phyloP scores from a whole-genome alignment of 495 filamentous ascomycete genomes.

The Cudoniella acicularis region DNA sequence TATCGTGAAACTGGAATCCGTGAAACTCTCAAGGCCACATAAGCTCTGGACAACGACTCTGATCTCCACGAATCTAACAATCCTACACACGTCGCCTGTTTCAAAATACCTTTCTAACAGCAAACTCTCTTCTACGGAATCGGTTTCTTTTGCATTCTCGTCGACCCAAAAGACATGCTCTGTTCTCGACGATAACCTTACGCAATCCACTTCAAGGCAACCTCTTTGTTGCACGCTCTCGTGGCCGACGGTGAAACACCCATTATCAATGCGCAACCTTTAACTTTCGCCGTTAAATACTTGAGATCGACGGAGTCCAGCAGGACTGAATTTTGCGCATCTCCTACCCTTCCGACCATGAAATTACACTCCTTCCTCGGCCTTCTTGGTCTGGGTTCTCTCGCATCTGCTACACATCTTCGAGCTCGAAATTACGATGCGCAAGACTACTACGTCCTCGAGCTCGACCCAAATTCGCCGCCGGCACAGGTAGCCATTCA shows the following conservation, averaged over 20 bases:
- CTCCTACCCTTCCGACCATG: constrained; percentile 6
- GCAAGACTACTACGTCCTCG: constrained; percentile 73
- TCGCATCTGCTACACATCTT: constrained; percentile 41
- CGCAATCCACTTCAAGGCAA: neutral
- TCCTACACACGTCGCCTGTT: no score
- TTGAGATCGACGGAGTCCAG: neutral
- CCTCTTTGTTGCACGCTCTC: neutral
- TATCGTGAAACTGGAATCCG: neutral
- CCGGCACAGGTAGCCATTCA: constrained; percentile 69
- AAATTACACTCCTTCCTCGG: constrained; percentile 21
- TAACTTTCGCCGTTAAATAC: constrained; percentile 1
- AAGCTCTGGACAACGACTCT: neutral
- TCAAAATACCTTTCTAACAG: no score
- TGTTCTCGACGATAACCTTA: neutral
- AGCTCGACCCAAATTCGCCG: constrained; percentile 43
- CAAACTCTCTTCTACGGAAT: no score
- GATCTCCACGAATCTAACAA: no score
- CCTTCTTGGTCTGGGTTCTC: constrained; percentile 37
- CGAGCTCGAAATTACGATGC: constrained; percentile 40
- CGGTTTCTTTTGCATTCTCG: neutral
- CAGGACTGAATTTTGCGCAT: neutral
- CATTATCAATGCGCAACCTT: constrained; percentile 17
- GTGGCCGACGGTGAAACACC: constrained; percentile 4
- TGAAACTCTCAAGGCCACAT: constrained; percentile 13
- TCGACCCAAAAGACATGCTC: neutral